Conservation (phyloP, 257 asterid genomes). For the Primulina eburnea region DNA sequence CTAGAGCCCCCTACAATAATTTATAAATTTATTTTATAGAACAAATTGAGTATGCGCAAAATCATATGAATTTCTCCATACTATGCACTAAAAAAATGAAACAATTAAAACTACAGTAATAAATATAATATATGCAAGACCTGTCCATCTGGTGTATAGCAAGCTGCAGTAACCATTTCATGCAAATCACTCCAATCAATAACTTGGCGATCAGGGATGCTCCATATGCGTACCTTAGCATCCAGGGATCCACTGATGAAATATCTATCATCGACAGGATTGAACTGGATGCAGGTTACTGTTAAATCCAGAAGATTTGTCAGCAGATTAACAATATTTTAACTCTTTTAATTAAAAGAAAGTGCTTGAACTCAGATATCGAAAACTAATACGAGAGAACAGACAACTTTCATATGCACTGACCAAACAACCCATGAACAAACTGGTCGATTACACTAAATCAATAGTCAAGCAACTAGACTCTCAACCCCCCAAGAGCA, state of each 20-base stretch:
- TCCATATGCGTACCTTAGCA: conserved; percentile 99
- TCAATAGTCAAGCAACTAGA: conserved; percentile 12
- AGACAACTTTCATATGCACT: not conserved
- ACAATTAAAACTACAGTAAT: conserved; percentile 9
- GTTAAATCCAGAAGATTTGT: conserved; percentile 38
- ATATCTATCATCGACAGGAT: conserved; percentile 94
- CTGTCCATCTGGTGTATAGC: conserved; percentile 99
- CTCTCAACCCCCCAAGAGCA: conserved; percentile 6
- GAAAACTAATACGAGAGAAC: not conserved
- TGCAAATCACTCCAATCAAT: conserved; percentile 97
- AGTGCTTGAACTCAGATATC: not conserved
- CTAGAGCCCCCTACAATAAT: conserved; percentile 74
- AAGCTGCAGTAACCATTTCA: conserved; percentile 99
- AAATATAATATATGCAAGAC: conserved; percentile 40
- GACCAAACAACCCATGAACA: conserved; percentile 8
- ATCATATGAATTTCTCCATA: conserved; percentile 3
- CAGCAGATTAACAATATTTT: conserved; percentile 26
- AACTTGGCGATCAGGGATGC: conserved; percentile 90
- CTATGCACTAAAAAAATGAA: conserved; percentile 23
- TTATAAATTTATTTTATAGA: conserved; percentile 23
- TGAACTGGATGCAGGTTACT: conserved; percentile 98
- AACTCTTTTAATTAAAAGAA: conserved; percentile 16
- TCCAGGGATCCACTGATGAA: conserved; percentile 98
- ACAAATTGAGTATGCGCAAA: conserved; percentile 23
- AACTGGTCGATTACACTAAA: conserved; percentile 4